A percentile compares a stretch with the other conserved stretches of the same genome.
These are phyloP conservation scores for Sinapis alba DNA, from an alignment of 441 rosid species.

Conservation along the genomic window DNA sequence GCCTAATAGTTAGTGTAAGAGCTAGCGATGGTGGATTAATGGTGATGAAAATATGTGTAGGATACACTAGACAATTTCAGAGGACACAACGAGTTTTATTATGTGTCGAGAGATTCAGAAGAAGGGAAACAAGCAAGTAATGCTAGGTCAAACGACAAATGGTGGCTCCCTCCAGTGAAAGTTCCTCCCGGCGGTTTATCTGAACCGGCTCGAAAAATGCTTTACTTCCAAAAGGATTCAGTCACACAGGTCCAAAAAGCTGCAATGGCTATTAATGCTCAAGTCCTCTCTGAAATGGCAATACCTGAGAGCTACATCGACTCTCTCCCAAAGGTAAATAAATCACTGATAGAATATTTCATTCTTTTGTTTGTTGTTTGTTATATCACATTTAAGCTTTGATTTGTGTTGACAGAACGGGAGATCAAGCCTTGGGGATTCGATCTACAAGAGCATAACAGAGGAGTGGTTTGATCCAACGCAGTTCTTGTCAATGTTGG, in stretches of 20 bases:
- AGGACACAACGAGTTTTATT: conserved; percentile 54
- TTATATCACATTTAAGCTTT: neutral
- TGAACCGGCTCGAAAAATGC: conserved; percentile 52
- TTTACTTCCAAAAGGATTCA: conserved; percentile 72
- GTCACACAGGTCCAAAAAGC: conserved; percentile 87
- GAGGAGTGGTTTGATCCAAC: conserved; percentile 56
- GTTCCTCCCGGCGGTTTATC: conserved; percentile 79
- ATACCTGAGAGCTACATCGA: conserved; percentile 87
- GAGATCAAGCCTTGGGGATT: conserved; percentile 55
- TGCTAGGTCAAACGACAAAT: conserved; percentile 69
- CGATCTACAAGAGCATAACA: conserved; percentile 53
- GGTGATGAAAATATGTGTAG: conserved; percentile 26
- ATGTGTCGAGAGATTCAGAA: conserved; percentile 72
- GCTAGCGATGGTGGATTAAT: neutral
- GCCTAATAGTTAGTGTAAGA: neutral
- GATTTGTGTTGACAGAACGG: conserved; percentile 42
- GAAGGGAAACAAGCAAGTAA: conserved; percentile 51
- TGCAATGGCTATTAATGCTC: conserved; percentile 90
- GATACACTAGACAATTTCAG: conserved; percentile 44
- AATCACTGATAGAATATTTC: neutral
- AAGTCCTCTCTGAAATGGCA: conserved; percentile 82
- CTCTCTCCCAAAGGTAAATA: conserved; percentile 65
- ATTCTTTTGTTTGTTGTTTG: neutral
- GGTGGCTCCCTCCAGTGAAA: conserved; percentile 88
- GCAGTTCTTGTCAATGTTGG: conserved; percentile 48